phyloP scores from a whole-genome alignment of 495 filamentous ascomycete genomes.

The Penicillium verhagenii region DNA sequence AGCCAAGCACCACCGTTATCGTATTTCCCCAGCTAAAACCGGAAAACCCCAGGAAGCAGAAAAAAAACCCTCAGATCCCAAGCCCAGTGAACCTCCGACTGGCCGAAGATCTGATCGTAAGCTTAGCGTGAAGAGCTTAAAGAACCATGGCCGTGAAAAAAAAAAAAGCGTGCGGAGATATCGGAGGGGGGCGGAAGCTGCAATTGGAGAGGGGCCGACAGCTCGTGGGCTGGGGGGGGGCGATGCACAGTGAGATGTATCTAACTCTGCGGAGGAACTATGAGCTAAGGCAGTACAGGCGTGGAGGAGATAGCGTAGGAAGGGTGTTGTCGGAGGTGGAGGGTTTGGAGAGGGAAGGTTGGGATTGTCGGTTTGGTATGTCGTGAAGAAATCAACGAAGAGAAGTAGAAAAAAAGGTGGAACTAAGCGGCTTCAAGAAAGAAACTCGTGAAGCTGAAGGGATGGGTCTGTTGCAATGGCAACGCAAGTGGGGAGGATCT shows the following conservation, averaged over 20 bases:
- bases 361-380: constrained; percentile 13
- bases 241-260: constrained; percentile 3
- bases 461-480: constrained; percentile 54
- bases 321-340: not conserved
- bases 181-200: constrained; percentile 16
- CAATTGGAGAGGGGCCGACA: constrained; percentile 23
- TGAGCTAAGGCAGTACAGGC: too few relatives aligned
- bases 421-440: constrained; percentile 37
- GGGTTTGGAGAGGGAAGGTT: constrained; percentile 11
- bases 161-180: constrained; percentile 11
- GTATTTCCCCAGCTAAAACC: not conserved
- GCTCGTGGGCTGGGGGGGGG: constrained; percentile 27
- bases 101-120: constrained; percentile 3
- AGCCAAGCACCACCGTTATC: not conserved
- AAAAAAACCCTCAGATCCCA: constrained; percentile 8
- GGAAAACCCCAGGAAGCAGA: too few relatives aligned
- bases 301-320: too few relatives aligned
- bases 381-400: constrained; percentile 18
- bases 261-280: not conserved
- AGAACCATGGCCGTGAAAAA: constrained; percentile 20
- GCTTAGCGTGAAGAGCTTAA: constrained; percentile 2
- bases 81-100: constrained; percentile 18
- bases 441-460: constrained; percentile 50
- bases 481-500: constrained; percentile 52
- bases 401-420: constrained; percentile 25